Evolutionary conservation across 164 flowering plant genomes (phyloP), one percentile per base, ranked within the genome.

Genomic region (Echeveria elegans): DNA sequence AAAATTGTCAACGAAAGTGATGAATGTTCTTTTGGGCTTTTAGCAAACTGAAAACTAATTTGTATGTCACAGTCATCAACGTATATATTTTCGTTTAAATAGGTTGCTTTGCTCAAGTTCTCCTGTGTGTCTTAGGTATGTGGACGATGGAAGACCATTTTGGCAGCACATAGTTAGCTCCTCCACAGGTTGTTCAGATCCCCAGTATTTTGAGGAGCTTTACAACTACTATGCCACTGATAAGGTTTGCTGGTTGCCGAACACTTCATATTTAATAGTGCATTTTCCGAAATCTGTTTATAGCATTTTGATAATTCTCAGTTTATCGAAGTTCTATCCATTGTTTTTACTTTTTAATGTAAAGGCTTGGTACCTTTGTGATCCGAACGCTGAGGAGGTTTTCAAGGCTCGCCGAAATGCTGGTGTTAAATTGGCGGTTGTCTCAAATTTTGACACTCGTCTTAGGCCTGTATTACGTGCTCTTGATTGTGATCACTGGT

Each of bases 321-420:
- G 28, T 9, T n/a, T 0, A 29, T 11, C 31, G 14, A 26, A 21
- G 16, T 40, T 48, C 21, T 63, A 16, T 9, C 1, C 2, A 16
- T 43, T 52, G 58, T 26, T 61, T 5, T 41, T 14, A 67, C 58
- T n/a, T n/a, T n/a, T n/a, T n/a, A n/a, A n/a, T n/a, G n/a, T 65
- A 34, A 37, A 91, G 97, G 99, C 99, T n/a, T 91, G 99, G 99
- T 90, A 84, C 65, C 84, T 94, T 19, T 83, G 90, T 71, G 99
- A 94, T 74, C 99, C 99, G 36, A 86, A 88, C 16, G 97, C 99
- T 23, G 97, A 83, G 77, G 80, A 72, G 69, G 96, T 88, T 15
- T 91, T 94, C 65, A 78, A 80, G 73, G 86, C 97, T 67, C 78
- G 89, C 11, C 80, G 85, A 73, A 77, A 79, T 65, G 81, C 90